Percentiles rank a stretch among this genome's conserved stretches.
These are phyloP conservation scores for Centrapalus pauciflorus DNA, from an alignment of 129 eudicot species.

Conservation along the genomic window DNA sequence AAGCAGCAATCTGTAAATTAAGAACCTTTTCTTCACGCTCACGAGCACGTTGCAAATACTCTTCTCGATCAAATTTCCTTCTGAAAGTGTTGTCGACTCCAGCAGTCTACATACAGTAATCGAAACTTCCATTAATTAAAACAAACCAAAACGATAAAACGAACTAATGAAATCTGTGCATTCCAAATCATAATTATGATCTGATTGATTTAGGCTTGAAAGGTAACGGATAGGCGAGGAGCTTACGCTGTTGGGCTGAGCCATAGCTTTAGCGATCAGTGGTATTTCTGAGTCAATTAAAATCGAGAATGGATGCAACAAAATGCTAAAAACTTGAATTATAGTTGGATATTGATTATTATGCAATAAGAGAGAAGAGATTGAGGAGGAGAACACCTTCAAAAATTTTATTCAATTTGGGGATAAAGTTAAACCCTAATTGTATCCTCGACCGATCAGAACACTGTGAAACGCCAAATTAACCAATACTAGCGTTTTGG, in stretches of 20 bases:
- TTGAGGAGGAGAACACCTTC: background rate
- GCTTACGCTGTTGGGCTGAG: slow-evolving; percentile 45
- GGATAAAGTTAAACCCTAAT: slow-evolving; percentile 27
- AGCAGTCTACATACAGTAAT: slow-evolving; percentile 48
- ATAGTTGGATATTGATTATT: background rate
- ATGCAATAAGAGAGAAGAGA: background rate
- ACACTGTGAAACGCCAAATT: background rate
- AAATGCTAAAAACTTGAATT: slow-evolving; percentile 5
- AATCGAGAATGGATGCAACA: background rate
- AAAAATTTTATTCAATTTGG: slow-evolving; percentile 10
- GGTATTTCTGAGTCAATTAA: background rate
- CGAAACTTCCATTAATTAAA: background rate
- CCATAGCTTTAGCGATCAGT: slow-evolving; percentile 28
- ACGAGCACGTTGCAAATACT: slow-evolving; percentile 90
- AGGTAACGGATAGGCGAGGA: background rate
- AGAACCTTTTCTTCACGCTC: slow-evolving; percentile 81
- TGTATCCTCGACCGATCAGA: background rate
- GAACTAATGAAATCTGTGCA: background rate
- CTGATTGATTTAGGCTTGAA: background rate
- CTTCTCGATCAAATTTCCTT: slow-evolving; percentile 85
- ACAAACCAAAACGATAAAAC: background rate
- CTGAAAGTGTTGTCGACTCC: slow-evolving; percentile 95
- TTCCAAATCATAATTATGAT: background rate
- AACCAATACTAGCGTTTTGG: background rate
- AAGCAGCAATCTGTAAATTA: background rate